Evolutionary conservation across 2,329 filamentous ascomycete species (phyloP).

Genomic region (Talaromyces sp.): DNA sequence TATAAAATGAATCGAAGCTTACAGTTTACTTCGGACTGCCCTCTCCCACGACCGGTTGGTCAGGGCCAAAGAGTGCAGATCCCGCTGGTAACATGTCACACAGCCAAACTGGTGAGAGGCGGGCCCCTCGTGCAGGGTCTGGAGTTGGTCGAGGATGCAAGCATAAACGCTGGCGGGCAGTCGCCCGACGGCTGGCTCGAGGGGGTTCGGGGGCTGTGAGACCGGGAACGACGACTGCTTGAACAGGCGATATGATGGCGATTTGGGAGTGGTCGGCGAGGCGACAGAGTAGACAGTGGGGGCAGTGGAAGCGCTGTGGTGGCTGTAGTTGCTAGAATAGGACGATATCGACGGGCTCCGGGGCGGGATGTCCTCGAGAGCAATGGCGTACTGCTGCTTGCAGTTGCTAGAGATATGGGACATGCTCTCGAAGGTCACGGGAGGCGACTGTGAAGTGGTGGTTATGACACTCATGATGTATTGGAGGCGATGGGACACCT

Average conservation of each 20-base stretch:
- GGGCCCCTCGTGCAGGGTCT: constrained; percentile 38
- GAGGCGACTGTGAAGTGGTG: constrained; percentile 30
- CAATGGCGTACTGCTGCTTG: constrained; percentile 22
- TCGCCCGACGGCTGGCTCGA: constrained; percentile 35
- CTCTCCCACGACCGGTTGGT: constrained; percentile 54
- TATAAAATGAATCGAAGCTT: constrained; percentile 19
- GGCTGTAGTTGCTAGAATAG: constrained; percentile 31
- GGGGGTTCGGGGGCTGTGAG: constrained; percentile 7
- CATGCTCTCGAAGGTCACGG: constrained; percentile 25
- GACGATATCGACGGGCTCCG: constrained; percentile 32
- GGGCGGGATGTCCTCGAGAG: constrained; percentile 25
- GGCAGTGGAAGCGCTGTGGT: constrained; percentile 29
- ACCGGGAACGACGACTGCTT: constrained; percentile 27
- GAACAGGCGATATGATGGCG: constrained; percentile 27
- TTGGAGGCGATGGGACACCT: neutral
- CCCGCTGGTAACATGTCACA: constrained; percentile 49
- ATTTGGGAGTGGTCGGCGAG: constrained; percentile 23
- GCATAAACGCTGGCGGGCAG: constrained; percentile 52
- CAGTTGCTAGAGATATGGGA: constrained; percentile 20
- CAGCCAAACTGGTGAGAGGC: constrained; percentile 36
- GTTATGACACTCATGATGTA: constrained; percentile 36
- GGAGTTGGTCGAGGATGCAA: constrained; percentile 48
- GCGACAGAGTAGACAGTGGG: constrained; percentile 35
- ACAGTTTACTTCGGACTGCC: constrained; percentile 47
- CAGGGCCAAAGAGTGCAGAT: constrained; percentile 49